A percentile compares a stretch with the other conserved stretches of the same genome.
phyloP scores from a whole-genome alignment of 164 flowering plant species.

The Kalanchoe fedtschenkoi region DNA sequence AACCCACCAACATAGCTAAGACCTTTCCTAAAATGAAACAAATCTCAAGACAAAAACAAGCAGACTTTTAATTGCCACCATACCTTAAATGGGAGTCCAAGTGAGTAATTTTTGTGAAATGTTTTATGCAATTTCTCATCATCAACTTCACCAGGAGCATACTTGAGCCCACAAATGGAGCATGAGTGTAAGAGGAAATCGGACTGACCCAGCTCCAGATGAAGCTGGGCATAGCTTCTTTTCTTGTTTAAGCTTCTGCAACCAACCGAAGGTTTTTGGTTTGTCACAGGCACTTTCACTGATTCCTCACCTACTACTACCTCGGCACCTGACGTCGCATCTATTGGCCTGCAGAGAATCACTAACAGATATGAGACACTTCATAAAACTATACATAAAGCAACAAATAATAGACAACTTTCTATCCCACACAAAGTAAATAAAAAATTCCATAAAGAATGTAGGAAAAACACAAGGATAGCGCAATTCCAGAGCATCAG shows the following conservation, averaged over 20 bases:
- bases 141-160: constrained; percentile 3
- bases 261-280: constrained; percentile 1
- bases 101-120: not conserved
- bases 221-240: constrained; percentile 72
- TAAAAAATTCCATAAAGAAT: too few species aligned
- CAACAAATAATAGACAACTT: not conserved
- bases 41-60: not conserved
- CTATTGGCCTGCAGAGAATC: not conserved
- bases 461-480: too few species aligned
- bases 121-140: not conserved
- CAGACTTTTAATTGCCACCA: not conserved
- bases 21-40: not conserved
- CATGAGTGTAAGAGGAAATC: constrained; percentile 69
- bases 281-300: not conserved
- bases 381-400: not conserved
- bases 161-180: constrained; percentile 10
- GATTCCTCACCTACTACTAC: not conserved
- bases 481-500: too few species aligned
- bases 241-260: constrained; percentile 44
- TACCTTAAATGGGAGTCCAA: not conserved
- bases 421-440: too few species aligned
- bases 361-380: not conserved
- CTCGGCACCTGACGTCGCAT: not conserved
- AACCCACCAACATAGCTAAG: not conserved
- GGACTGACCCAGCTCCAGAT: constrained; percentile 86